These are phyloP conservation scores for Pleurostoma richardsiae DNA, from an alignment of 2,329 filamentous ascomycete genomes.

Conservation along the genomic window DNA sequence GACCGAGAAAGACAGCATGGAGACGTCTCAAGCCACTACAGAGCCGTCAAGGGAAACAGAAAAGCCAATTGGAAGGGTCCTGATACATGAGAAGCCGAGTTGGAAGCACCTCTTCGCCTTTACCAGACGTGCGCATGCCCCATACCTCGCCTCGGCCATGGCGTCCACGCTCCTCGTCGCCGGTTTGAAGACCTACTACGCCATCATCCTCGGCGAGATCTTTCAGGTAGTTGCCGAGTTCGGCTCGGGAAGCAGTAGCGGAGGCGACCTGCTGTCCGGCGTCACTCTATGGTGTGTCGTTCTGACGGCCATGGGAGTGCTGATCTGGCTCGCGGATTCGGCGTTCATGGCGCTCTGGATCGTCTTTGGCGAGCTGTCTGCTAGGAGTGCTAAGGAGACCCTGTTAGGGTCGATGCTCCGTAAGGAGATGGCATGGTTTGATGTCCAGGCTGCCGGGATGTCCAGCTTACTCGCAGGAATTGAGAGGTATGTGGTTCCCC, in stretches of 20 bases:
- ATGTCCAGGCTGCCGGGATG: slow-evolving; percentile 65
- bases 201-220: slow-evolving; percentile 68
- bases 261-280: slow-evolving; percentile 44
- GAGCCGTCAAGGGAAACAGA: too few relatives aligned
- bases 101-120: slow-evolving; percentile 62
- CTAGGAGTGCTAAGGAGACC: slow-evolving; percentile 54
- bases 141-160: slow-evolving; percentile 48
- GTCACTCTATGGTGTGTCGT: slow-evolving; percentile 58
- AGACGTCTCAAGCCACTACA: too few relatives aligned
- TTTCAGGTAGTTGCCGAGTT: slow-evolving; percentile 68
- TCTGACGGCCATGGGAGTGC: slow-evolving; percentile 57
- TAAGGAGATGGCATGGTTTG: slow-evolving; percentile 79
- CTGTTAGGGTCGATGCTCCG: slow-evolving; percentile 66
- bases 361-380: slow-evolving; percentile 76
- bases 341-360: slow-evolving; percentile 68
- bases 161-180: slow-evolving; percentile 54
- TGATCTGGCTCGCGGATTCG: slow-evolving; percentile 63
- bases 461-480: slow-evolving; percentile 65
- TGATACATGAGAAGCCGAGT: slow-evolving; percentile 9
- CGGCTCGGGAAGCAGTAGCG: slow-evolving; percentile 47
- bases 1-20: too few relatives aligned
- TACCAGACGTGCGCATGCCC: slow-evolving; percentile 55
- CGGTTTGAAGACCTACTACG: slow-evolving; percentile 57
- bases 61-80: neutral
- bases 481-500: slow-evolving; percentile 57